Conservation (phyloP, 2,329 filamentous ascomycete genomes). For the Exophiala calicioides region DNA sequence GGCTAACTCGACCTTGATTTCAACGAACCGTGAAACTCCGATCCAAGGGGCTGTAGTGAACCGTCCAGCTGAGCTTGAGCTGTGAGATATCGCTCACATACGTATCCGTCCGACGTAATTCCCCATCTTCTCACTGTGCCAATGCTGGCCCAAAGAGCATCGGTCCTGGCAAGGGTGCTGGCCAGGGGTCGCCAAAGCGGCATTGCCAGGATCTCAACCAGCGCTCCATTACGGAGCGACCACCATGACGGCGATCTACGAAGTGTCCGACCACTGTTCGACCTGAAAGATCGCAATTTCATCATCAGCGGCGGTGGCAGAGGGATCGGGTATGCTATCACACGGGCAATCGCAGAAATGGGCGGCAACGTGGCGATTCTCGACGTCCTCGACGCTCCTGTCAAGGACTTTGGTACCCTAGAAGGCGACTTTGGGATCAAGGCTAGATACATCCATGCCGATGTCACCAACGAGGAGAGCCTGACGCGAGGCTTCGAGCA, state of each 20-base stretch:
- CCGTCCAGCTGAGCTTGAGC: too few relatives aligned
- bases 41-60: too few relatives aligned
- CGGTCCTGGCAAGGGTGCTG: too few relatives aligned
- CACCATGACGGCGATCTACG: constrained; percentile 13
- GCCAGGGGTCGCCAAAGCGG: too few relatives aligned
- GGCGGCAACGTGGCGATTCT: constrained; percentile 25
- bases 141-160: too few relatives aligned
- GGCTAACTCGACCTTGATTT: too few relatives aligned
- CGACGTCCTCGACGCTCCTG: constrained; percentile 20
- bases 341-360: constrained; percentile 24
- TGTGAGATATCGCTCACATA: too few relatives aligned
- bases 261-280: constrained; percentile 14
- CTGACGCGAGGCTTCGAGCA: constrained; percentile 44
- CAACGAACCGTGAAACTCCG: too few relatives aligned
- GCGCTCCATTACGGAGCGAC: background rate
- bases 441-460: constrained; percentile 45
- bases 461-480: constrained; percentile 47
- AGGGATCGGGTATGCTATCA: constrained; percentile 25
- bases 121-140: too few relatives aligned
- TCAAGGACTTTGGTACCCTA: constrained; percentile 21
- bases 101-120: too few relatives aligned
- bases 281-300: constrained; percentile 22
- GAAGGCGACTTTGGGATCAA: constrained; percentile 23
- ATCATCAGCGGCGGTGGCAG: constrained; percentile 26
- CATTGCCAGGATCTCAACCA: background rate